Evolutionary conservation across 2,329 filamentous ascomycete species (phyloP).

Genomic region (Ophiocordyceps unilateralis): DNA sequence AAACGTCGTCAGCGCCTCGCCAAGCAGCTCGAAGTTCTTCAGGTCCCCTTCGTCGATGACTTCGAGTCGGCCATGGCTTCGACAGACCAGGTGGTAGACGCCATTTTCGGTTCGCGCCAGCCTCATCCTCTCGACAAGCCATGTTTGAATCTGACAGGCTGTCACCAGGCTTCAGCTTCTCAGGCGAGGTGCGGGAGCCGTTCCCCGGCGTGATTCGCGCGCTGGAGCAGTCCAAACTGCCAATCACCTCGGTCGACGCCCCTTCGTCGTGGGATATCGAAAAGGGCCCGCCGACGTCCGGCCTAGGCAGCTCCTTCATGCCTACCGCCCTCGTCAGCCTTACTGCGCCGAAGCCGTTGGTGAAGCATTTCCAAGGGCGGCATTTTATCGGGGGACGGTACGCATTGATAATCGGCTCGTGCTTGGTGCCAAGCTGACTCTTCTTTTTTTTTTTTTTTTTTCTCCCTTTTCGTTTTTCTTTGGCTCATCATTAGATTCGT

Average conservation of each 20-base stretch:
- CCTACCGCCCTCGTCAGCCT: slow-evolving; percentile 70
- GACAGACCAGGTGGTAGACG: slow-evolving; percentile 73
- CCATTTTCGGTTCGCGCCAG: slow-evolving; percentile 58
- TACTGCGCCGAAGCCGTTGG: slow-evolving; percentile 83
- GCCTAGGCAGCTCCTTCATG: slow-evolving; percentile 64
- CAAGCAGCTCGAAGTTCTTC: slow-evolving; percentile 70
- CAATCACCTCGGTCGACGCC: slow-evolving; percentile 79
- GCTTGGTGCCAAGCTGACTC: too few species aligned
- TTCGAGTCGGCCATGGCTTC: slow-evolving; percentile 49
- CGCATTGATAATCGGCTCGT: too few species aligned
- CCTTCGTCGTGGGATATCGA: slow-evolving; percentile 94
- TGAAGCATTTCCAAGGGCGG: slow-evolving; percentile 65
- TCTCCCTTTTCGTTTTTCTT: too few species aligned
- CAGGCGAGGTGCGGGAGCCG: slow-evolving; percentile 79
- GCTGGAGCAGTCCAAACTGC: slow-evolving; percentile 53
- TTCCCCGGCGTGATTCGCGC: slow-evolving; percentile 69
- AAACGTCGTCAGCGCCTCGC: slow-evolving; percentile 45
- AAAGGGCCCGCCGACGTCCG: slow-evolving; percentile 58
- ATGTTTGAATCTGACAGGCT: background rate
- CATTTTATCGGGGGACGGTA: slow-evolving; percentile 84
- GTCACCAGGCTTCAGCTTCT: slow-evolving; percentile 66
- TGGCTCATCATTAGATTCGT: slow-evolving; percentile 57
- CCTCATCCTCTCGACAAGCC: background rate
- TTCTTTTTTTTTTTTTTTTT: too few species aligned
- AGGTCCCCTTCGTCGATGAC: slow-evolving; percentile 69